These are phyloP conservation scores for Heterobasidion parviporum DNA, from an alignment of 1,284 basidiomycete species.

Conservation along the genomic window DNA sequence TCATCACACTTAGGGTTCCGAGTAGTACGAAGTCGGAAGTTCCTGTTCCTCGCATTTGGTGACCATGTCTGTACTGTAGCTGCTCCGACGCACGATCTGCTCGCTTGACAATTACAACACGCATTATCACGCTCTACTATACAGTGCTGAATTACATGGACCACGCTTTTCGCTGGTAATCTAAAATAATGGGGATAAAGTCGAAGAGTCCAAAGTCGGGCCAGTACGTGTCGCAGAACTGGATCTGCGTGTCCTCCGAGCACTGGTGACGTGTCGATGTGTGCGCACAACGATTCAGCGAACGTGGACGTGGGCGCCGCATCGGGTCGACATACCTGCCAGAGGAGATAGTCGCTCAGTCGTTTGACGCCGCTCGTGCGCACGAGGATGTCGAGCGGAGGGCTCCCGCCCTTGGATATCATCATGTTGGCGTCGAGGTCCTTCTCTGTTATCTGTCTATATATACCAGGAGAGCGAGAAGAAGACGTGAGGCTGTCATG, in stretches of 20 bases:
- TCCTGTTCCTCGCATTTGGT: no score
- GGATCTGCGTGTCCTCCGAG: constrained; percentile 80
- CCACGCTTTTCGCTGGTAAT: constrained; percentile 80
- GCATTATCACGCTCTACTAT: neutral
- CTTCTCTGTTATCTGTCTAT: constrained; percentile 54
- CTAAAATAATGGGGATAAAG: constrained; percentile 77
- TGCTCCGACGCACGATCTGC: no score
- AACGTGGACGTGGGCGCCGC: neutral
- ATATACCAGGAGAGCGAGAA: constrained; percentile 1
- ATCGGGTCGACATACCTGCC: constrained; percentile 65
- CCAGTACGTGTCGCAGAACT: constrained; percentile 90
- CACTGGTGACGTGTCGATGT: constrained; percentile 36
- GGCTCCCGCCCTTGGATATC: constrained; percentile 59
- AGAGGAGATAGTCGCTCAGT: constrained; percentile 88
- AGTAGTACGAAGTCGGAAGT: neutral
- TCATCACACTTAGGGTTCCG: neutral
- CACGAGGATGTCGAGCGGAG: constrained; percentile 86
- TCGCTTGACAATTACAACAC: neutral
- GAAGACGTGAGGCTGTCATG: neutral
- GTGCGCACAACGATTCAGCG: neutral
- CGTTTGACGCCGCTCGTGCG: constrained; percentile 90
- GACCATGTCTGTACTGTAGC: no score
- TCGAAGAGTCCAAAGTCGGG: constrained; percentile 90
- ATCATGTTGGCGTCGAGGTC: constrained; percentile 62
- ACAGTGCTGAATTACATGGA: constrained; percentile 2